Base-by-base conservation (phyloP, 2,329 filamentous ascomycete genomes). In the Beauveria pseudobassiana region DNA sequence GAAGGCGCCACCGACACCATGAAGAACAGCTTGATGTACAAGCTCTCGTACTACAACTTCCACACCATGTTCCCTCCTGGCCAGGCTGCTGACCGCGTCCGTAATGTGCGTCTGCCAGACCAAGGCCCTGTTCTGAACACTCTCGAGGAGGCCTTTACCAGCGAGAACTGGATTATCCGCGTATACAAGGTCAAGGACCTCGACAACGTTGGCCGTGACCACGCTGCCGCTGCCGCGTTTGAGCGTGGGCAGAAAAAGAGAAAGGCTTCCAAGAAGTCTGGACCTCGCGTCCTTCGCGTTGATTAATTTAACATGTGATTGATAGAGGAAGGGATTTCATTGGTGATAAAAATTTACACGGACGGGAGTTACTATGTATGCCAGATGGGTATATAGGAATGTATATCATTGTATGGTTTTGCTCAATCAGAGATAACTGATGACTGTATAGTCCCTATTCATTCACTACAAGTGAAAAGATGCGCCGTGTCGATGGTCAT, bases 21-120 rank as follows among this genome's bases (percentile, higher is more conserved):
- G 95, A 95, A 91, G 82, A 96, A 99, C 85, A 97, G 93, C 77
- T 84, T 99, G 82, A 97, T 98, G 93, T 96, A 99, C 86, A 99
- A 99, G 84, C 97, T 99, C 93, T 97, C 92, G 24, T 99, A 99
- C 84, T 90, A 99, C 85, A 98, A 98, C 83, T 99, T 90, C 82
- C 85, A 93, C 76, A 79, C 83, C 52, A 86, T 99, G 65, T 99
- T 98, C 84, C 93, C 93, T 50, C 83, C 88, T 2, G 95, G 95
- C 65, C 92, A 98, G 77, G 93, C 91, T 42, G 80, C 87, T 68
- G 95, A 99, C 74, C 89, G 95, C 68, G 95, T 99, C 66, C 92
- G 95, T 72, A 87, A 87, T 66, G 83, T 85, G 43, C 85, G 84
- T 64, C 79, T 98, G 57, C 96, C 95, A n/a, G 86, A 91, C 14